Conservation (phyloP, 495 filamentous ascomycete genomes). For the Aspergillus steynii region DNA sequence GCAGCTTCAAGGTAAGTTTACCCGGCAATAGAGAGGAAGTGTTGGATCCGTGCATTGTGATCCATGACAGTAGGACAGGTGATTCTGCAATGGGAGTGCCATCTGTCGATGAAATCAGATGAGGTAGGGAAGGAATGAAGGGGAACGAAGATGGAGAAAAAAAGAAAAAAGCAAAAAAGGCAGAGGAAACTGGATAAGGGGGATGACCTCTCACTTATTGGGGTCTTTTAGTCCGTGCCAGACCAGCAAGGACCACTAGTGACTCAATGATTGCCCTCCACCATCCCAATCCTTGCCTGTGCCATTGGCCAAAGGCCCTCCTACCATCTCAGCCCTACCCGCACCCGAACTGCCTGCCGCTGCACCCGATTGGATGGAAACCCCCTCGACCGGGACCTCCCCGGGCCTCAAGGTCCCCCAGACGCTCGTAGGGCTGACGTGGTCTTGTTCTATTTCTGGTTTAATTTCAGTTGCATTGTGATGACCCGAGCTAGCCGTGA, state of each 20-base stretch:
- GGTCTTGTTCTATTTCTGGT: neutral
- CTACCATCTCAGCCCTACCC: neutral
- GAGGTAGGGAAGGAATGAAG: neutral
- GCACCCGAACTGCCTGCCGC: neutral
- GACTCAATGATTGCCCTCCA: neutral
- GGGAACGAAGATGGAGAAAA: no score
- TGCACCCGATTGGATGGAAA: neutral
- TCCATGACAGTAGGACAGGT: neutral
- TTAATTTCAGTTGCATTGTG: neutral
- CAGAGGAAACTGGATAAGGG: neutral
- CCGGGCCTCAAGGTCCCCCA: neutral
- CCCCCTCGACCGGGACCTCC: no score
- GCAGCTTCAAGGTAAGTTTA: conserved; percentile 13
- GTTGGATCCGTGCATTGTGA: neutral
- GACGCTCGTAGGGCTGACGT: neutral
- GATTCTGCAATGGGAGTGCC: neutral
- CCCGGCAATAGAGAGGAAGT: neutral
- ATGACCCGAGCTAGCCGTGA: neutral
- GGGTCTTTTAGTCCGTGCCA: neutral
- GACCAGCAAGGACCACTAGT: neutral
- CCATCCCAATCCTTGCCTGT: no score
- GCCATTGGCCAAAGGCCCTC: neutral
- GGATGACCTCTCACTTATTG: neutral
- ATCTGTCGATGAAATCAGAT: neutral
- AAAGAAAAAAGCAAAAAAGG: no score